phyloP scores from a whole-genome alignment of 768 basidiomycete species.

The Amanita pallidorosea region DNA sequence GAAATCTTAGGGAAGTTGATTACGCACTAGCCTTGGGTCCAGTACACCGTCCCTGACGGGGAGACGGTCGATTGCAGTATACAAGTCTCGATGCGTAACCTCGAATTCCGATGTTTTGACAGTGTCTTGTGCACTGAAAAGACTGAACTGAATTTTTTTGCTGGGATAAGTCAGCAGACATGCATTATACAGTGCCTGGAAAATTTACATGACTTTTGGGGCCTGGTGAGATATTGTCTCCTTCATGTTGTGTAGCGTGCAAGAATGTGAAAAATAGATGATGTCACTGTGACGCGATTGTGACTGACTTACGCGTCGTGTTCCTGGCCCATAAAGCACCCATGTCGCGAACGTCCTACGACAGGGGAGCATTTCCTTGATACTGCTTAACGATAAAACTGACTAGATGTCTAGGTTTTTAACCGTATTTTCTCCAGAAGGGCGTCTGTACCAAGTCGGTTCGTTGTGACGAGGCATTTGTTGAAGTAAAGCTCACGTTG shows the following conservation, averaged over 20 bases:
- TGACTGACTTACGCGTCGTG: constrained; percentile 48
- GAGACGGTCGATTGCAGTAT: constrained; percentile 70
- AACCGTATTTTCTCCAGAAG: constrained; percentile 96
- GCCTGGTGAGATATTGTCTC: constrained; percentile 70
- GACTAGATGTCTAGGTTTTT: constrained; percentile 55
- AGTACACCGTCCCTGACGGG: constrained; percentile 90
- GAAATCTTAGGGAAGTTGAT: neutral
- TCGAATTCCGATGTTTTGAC: constrained; percentile 96
- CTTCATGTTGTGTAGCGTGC: constrained; percentile 42
- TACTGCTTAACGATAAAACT: neutral
- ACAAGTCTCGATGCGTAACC: constrained; percentile 86
- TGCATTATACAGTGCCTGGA: neutral
- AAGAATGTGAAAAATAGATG: neutral
- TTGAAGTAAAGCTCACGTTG: constrained; percentile 8
- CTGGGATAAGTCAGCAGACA: constrained; percentile 27
- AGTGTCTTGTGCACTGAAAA: constrained; percentile 89
- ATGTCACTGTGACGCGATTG: constrained; percentile 8
- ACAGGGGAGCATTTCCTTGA: constrained; percentile 42
- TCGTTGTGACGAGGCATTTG: constrained; percentile 18
- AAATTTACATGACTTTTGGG: constrained; percentile 70
- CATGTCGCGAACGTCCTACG: constrained; percentile 95
- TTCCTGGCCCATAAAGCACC: constrained; percentile 5
- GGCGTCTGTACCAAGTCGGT: constrained; percentile 98
- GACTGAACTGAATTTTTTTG: constrained; percentile 93
- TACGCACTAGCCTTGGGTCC: constrained; percentile 76